phyloP scores from a whole-genome alignment of 768 basidiomycete species.

The Rhodotorula paludigena region DNA sequence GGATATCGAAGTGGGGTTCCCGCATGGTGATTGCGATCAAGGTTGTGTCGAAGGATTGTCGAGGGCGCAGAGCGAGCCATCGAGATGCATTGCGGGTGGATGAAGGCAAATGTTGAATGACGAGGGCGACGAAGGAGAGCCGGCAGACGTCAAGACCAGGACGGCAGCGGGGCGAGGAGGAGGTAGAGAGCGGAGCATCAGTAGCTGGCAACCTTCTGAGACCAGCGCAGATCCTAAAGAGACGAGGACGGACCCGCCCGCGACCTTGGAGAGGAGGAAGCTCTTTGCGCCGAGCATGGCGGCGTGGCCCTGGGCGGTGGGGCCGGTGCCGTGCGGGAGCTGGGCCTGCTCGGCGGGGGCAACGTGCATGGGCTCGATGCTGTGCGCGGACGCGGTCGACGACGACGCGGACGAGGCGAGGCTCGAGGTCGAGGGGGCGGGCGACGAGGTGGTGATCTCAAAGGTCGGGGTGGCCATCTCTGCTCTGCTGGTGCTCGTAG shows the following conservation, averaged over 20 bases:
- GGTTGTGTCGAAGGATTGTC: neutral
- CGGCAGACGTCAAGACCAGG: neutral
- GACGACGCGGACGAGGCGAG: neutral
- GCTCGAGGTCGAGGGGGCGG: conserved; percentile 51
- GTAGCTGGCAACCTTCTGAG: neutral
- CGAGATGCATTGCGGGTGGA: neutral
- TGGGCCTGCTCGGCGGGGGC: conserved; percentile 67
- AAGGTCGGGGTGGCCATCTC: conserved; percentile 27
- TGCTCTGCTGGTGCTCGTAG: too few species aligned
- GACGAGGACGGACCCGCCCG: conserved; percentile 63
- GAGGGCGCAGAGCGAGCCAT: neutral
- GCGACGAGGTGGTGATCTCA: conserved; percentile 57
- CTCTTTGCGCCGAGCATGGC: conserved; percentile 80
- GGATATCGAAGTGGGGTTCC: conserved; percentile 63
- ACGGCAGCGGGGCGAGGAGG: neutral
- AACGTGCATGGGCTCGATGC: conserved; percentile 69
- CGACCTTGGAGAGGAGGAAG: conserved; percentile 85
- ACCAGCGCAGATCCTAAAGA: too few species aligned
- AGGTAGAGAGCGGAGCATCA: conserved; percentile 5
- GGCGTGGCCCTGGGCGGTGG: conserved; percentile 55
- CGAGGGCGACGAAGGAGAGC: neutral
- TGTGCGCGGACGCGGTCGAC: conserved; percentile 8
- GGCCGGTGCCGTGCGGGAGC: conserved; percentile 68
- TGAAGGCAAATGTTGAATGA: conserved; percentile 15
- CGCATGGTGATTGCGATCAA: neutral